Base-by-base conservation (phyloP, 1,139 yeast species). In the Suzukiozyma palmioleophila region DNA sequence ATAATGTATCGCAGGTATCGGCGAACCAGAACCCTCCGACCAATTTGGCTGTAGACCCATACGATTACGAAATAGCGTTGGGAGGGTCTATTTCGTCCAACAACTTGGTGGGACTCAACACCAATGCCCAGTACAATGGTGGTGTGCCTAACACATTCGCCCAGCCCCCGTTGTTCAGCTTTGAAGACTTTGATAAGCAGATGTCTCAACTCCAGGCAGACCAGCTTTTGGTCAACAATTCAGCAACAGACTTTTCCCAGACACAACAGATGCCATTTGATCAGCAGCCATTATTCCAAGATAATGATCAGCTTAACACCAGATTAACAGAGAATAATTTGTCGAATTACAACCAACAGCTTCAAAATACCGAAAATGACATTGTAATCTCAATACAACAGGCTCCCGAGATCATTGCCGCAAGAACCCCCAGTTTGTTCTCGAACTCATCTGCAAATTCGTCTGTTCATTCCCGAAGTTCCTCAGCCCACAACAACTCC, bases 361-460 rank as follows among this genome's bases (percentile, higher is more conserved):
- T 44, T 33, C 44, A 48, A 40, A 39, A 42, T 32, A 43, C 43
- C 29, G 50, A 50, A 45, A 42, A 51, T 37, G 58, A 44, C 41
- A 60, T 59, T 16, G 54, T 53, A 34, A 66, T 63, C 25, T 54
- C 64, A 32, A 60, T 62, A 36, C 64, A 57, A 36, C 66, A 49
- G 43, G 71, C 63, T 0, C 69, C 70, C 3, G 70, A 63, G 26
- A 53, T 51, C 3, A 49, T 59, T 6, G 68, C 69, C 1, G 53
- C 69, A 2, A 57, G 56, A 40, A 70, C 76, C 1, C 77, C 76
- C 1, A 69, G 75, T 7, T 53, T 71, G 16, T 71, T 71, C 48
- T 64, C 73, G 44, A 69, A 68, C 47, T 65, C 72, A 2, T 60
- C 67, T 10, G 66, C 63, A 22, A 60, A 58, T 42, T 63, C 70